phyloP scores from a whole-genome alignment of 2,329 filamentous ascomycete species.

The Pleomassaria siparia region DNA sequence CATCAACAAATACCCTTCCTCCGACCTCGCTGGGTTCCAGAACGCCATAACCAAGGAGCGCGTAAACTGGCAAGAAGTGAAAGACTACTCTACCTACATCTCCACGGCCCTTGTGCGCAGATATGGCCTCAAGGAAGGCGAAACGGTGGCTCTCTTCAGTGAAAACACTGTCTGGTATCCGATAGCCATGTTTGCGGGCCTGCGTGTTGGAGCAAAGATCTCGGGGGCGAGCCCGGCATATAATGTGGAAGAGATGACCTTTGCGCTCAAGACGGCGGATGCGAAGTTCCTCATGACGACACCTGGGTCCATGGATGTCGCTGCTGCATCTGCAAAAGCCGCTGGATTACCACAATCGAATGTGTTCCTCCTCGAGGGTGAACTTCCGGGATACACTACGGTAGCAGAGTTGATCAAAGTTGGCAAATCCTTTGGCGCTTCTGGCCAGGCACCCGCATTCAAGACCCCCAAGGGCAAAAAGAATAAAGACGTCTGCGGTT shows the following conservation, averaged over 20 bases:
- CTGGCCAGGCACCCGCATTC: conserved; percentile 51
- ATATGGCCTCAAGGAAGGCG: conserved; percentile 55
- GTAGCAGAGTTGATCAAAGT: conserved; percentile 50
- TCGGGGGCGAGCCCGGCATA: conserved; percentile 67
- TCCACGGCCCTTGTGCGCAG: conserved; percentile 61
- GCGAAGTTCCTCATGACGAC: conserved; percentile 62
- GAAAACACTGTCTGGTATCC: conserved; percentile 70
- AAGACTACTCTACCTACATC: conserved; percentile 58
- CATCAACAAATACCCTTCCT: conserved; percentile 42
- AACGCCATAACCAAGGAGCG: conserved; percentile 62
- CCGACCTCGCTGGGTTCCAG: conserved; percentile 55
- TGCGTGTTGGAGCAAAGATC: conserved; percentile 59
- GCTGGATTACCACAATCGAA: conserved; percentile 56
- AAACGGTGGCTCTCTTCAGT: conserved; percentile 63
- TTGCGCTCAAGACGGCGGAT: conserved; percentile 60
- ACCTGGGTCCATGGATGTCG: conserved; percentile 57
- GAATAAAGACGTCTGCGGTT: conserved; percentile 59
- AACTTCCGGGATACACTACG: conserved; percentile 52
- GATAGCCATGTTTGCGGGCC: conserved; percentile 60
- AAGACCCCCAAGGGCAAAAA: conserved; percentile 55
- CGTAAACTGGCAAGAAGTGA: conserved; percentile 61
- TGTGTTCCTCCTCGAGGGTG: conserved; percentile 60
- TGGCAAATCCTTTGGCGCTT: conserved; percentile 45
- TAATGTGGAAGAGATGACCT: conserved; percentile 68
- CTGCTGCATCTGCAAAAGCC: conserved; percentile 55